These are phyloP conservation scores for Pyrrhoderma noxium DNA, from an alignment of 1,284 basidiomycete species.

Conservation along the genomic window DNA sequence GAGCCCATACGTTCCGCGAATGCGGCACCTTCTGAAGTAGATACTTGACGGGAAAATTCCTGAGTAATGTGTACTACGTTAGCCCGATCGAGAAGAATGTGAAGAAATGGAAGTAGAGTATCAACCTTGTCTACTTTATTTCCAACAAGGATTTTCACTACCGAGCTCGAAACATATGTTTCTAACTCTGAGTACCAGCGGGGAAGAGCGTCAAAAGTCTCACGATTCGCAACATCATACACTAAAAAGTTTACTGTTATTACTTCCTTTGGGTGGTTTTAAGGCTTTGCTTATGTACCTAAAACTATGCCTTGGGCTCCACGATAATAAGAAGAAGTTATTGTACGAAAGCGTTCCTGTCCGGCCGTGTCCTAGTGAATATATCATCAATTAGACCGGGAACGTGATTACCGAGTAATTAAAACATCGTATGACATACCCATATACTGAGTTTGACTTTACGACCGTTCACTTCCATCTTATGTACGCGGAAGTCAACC, in stretches of 20 bases:
- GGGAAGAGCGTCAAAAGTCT: slow-evolving; percentile 88
- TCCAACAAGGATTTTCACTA: slow-evolving; percentile 93
- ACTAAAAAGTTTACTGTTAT: slow-evolving; percentile 54
- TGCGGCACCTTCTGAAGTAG: slow-evolving; percentile 68
- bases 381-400: not conserved
- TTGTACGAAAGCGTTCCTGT: slow-evolving; percentile 86
- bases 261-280: too few relatives aligned
- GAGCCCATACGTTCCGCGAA: slow-evolving; percentile 81
- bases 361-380: slow-evolving; percentile 75
- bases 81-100: not conserved
- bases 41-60: slow-evolving; percentile 87
- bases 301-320: slow-evolving; percentile 93
- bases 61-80: slow-evolving; percentile 29
- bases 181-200: slow-evolving; percentile 94
- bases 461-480: slow-evolving; percentile 74
- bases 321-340: slow-evolving; percentile 88
- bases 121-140: slow-evolving; percentile 92
- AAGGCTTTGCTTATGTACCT: slow-evolving; percentile 50
- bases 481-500: slow-evolving; percentile 76
- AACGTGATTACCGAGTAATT: not conserved
- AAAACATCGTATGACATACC: too few relatives aligned
- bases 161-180: slow-evolving; percentile 80
- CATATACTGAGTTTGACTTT: slow-evolving; percentile 80
- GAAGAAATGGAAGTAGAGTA: slow-evolving; percentile 1
- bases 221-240: slow-evolving; percentile 88